Conservation (phyloP, 1,284 basidiomycete species). For the Ceraceosorus guamensis region DNA sequence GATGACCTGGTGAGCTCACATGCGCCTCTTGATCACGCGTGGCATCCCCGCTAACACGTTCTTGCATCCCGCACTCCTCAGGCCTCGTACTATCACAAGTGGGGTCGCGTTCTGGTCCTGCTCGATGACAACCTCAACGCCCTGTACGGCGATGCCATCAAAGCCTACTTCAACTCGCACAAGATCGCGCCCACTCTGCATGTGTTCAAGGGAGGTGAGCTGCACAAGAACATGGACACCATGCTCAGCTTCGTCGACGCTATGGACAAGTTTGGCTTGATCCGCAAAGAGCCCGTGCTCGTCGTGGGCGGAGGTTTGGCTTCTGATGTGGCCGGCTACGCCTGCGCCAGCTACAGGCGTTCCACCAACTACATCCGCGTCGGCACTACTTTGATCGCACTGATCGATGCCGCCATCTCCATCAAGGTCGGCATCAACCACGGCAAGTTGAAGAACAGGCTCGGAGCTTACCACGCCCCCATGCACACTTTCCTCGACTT, state of each 20-base stretch:
- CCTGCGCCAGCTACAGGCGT: slow-evolving; percentile 52
- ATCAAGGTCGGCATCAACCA: slow-evolving; percentile 50
- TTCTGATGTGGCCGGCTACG: slow-evolving; percentile 49
- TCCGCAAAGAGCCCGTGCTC: slow-evolving; percentile 53
- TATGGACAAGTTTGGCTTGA: slow-evolving; percentile 52
- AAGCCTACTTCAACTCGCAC: slow-evolving; percentile 49
- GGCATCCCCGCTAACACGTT: too few relatives aligned
- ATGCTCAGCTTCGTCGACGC: slow-evolving; percentile 52
- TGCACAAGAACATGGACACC: slow-evolving; percentile 52
- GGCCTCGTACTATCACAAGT: slow-evolving; percentile 50
- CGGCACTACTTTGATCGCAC: slow-evolving; percentile 52
- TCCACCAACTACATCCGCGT: slow-evolving; percentile 53
- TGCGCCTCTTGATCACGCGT: too few relatives aligned
- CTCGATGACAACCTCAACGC: slow-evolving; percentile 50
- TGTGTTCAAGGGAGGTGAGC: slow-evolving; percentile 52
- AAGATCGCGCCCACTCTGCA: slow-evolving; percentile 51
- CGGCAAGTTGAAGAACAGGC: slow-evolving; percentile 40
- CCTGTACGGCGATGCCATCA: slow-evolving; percentile 43
- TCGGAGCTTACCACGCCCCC: slow-evolving; percentile 52
- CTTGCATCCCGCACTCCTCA: too few relatives aligned
- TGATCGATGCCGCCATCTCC: slow-evolving; percentile 52
- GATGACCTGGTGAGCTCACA: slow-evolving; percentile 42
- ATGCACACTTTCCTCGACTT: slow-evolving; percentile 54
- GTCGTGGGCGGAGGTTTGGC: slow-evolving; percentile 52
- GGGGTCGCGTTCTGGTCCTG: slow-evolving; percentile 51